A percentile compares a stretch with the other conserved stretches of the same genome.
phyloP scores from a whole-genome alignment of 306 rosid genomes.

The Adenanthera pavonina region DNA sequence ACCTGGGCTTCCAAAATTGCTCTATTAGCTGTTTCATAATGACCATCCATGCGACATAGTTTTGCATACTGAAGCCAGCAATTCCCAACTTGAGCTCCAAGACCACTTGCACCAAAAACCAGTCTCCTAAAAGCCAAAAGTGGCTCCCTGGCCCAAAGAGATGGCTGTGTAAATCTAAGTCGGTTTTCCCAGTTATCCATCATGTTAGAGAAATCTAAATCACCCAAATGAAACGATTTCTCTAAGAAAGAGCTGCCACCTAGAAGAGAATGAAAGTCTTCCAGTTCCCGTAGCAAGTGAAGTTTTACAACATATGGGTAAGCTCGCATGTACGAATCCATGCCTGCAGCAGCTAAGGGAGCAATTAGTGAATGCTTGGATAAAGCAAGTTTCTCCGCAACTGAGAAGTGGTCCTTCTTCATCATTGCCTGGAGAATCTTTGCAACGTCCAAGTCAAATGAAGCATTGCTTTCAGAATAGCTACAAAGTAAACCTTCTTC shows the following conservation, averaged over 20 bases:
- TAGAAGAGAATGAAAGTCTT: conserved; percentile 84
- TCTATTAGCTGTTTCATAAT: conserved; percentile 91
- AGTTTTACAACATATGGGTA: conserved; percentile 94
- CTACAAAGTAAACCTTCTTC: conserved; percentile 85
- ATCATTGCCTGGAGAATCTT: conserved; percentile 97
- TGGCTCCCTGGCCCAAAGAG: conserved; percentile 98
- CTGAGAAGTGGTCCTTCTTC: conserved; percentile 87
- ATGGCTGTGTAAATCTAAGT: conserved; percentile 85
- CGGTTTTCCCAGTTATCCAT: conserved; percentile 91
- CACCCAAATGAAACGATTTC: conserved; percentile 69
- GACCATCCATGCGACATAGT: conserved; percentile 95
- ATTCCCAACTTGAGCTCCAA: conserved; percentile 86
- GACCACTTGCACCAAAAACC: conserved; percentile 80
- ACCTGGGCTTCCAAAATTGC: conserved; percentile 95
- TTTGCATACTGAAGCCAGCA: conserved; percentile 99
- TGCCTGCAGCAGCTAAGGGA: conserved; percentile 96
- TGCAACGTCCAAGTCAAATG: conserved; percentile 92
- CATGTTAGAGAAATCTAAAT: conserved; percentile 66
- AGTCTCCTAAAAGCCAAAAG: conserved; percentile 84
- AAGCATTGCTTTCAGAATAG: conserved; percentile 89
- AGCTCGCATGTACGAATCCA: conserved; percentile 94
- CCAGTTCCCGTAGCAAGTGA: conserved; percentile 88
- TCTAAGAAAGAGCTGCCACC: conserved; percentile 83
- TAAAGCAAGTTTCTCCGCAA: conserved; percentile 81
- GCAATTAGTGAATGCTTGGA: conserved; percentile 94